Evolutionary conservation across 805 yeast species (phyloP), one percentile per base, ranked within the genome.

Genomic region (Cyberlindnera americana): DNA sequence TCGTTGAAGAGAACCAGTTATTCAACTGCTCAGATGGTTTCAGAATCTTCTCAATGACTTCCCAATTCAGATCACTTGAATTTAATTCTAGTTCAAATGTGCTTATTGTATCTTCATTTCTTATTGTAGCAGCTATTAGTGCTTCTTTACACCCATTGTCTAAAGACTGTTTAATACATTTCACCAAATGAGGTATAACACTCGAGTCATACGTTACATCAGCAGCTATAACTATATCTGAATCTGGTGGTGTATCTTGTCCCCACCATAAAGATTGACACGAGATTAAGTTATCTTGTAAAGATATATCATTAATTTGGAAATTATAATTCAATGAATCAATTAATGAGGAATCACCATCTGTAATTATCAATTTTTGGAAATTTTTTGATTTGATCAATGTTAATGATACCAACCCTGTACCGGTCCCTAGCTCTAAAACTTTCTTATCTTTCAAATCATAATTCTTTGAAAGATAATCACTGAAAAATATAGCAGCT

Each of bases 401-500:
- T 4, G 55, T 60, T 22, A 83, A 46, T 2, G 90, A 78, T 1
- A 85, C 81, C 7, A 91, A 62, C 0, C 96, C 97, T 0, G 97
- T 88, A 0, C 98, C 98, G 10, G 93, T 75, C 0, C 98, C 98
- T 18, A 90, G 57, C 52, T 90, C 98, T 10, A 86, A 56, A 0
- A 84, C 55, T 24, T 54, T 53, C n/a, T 54, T 55, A 2, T 39
- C 43, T 14, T 64, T 52, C 4, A 50, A 37, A 4, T 39, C 26
- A 6, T 21, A 16, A 8, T 41, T 30, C 4, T 40, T 33, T 1
- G 45, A 36, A 2, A 65, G 49, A 49, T 64, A 82, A 27, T 78
- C 70, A 1, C 83, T 65, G 7, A 91, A 61, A 38, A 68, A 86
- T 6, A 85, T 49, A 0, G 95, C 83, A 3, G 96, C 97, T 55